A percentile compares a stretch with the other conserved stretches of the same genome.
These are phyloP conservation scores for Ramaria rubella DNA, from an alignment of 768 basidiomycete genomes.

Conservation along the genomic window DNA sequence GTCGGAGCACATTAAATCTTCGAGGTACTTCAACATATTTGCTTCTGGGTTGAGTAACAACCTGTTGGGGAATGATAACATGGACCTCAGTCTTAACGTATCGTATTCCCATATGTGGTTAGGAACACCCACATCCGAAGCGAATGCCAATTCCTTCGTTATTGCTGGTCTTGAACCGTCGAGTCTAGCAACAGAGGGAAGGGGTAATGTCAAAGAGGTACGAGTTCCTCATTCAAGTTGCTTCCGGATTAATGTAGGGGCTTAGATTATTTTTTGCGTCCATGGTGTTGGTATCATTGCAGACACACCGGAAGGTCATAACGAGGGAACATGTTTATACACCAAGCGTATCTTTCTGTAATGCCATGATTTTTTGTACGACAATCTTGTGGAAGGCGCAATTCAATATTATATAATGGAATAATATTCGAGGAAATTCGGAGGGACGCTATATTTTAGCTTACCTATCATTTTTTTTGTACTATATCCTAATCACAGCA, in stretches of 20 bases:
- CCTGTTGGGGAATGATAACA: background rate
- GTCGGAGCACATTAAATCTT: background rate
- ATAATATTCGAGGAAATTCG: no score
- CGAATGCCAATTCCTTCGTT: background rate
- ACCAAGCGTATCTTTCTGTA: no score
- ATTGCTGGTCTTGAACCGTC: conserved; percentile 4
- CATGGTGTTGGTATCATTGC: background rate
- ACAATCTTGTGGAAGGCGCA: no score
- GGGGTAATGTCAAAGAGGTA: background rate
- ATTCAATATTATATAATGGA: no score
- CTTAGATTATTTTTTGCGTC: background rate
- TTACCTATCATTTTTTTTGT: no score
- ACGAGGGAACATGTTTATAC: no score
- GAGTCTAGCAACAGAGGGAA: background rate
- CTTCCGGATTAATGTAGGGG: background rate
- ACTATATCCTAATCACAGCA: no score
- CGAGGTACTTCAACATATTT: background rate
- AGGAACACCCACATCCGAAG: conserved; percentile 4
- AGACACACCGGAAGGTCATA: no score
- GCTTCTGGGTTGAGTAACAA: background rate
- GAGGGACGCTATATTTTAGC: no score
- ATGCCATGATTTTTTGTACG: no score
- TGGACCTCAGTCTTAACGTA: background rate
- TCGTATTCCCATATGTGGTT: background rate
- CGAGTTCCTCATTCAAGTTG: background rate